Conservation (phyloP, 371 early-diverging fungal species). For the Polyrhizophydium stewartii region DNA sequence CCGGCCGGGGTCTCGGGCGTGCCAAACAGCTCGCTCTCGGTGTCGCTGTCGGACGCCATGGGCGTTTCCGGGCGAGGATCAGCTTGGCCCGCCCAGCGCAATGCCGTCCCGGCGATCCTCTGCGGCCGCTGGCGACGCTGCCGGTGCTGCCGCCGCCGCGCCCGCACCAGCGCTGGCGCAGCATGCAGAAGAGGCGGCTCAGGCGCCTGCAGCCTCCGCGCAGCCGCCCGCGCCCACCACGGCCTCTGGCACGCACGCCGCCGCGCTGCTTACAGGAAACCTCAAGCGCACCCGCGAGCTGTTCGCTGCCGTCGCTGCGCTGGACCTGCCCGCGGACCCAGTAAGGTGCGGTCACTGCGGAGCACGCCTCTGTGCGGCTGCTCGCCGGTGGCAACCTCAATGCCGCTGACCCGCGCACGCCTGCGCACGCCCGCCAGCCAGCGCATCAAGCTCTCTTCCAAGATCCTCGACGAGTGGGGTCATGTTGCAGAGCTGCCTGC, state of each 20-base stretch:
- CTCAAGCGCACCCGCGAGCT: neutral
- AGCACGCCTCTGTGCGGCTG: too few relatives aligned
- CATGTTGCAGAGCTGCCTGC: slow-evolving; percentile 61
- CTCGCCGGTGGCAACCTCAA: neutral
- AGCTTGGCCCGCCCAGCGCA: too few relatives aligned
- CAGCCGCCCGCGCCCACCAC: too few relatives aligned
- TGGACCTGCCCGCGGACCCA: neutral
- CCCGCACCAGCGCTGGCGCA: neutral
- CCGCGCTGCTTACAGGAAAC: neutral
- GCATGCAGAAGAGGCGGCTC: neutral
- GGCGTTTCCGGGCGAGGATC: too few relatives aligned
- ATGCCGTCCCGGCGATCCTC: too few relatives aligned
- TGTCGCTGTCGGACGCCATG: too few relatives aligned
- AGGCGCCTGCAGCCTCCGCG: neutral
- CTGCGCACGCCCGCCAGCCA: slow-evolving; percentile 32
- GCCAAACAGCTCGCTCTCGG: too few relatives aligned
- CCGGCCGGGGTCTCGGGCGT: too few relatives aligned
- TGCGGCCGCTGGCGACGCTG: too few relatives aligned
- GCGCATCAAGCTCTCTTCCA: slow-evolving; percentile 66
- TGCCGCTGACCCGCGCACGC: too few relatives aligned
- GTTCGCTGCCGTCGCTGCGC: neutral
- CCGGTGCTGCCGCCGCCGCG: neutral
- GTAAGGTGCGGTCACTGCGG: neutral
- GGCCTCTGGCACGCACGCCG: too few relatives aligned
- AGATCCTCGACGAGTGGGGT: slow-evolving; percentile 71